Base-by-base conservation (phyloP, 108 stramenopile species). In the Cylindrotheca closterium region DNA sequence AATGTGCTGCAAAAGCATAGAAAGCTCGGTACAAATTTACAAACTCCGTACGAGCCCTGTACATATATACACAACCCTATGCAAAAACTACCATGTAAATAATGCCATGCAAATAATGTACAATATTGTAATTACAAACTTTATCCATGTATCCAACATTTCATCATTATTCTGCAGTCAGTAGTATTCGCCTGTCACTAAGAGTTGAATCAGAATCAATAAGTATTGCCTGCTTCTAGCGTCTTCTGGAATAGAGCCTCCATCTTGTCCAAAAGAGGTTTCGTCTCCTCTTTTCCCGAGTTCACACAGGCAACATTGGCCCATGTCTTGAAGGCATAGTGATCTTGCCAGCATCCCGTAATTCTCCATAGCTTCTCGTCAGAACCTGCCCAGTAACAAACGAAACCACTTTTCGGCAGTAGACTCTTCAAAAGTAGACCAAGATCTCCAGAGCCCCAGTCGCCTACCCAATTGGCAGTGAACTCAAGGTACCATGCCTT, bases 291-390 rank as follows among this genome's bases (percentile, higher is more conserved):
- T 3, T 47, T 23, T 23, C 17, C n/a, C 1, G 21, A 18, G 25
- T 84, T 77, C 10, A 78, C 83, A 67, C 86, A 88, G 15, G 78
- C 81, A 1, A 88, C 66, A 59, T 80, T 78, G 2, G 83, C 77
- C 86, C 86, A 88, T n/a, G 25, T 42, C 24, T 63, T 60, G 3
- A 71, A 23, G 47, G 52, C 72, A 67, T 82, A 88, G 46, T 78
- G 59, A 0, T 68, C 65, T 48, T 67, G 69, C 70, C 70, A 80
- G 60, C 81, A 82, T 23, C 32, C 64, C 12, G 81, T 75, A 30
- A 82, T 74, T 22, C 77, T 58, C 81, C 81, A 82, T 25, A 82
- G 42, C 37, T 71, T 53, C 18, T 51, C 64, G 46, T 67, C 54
- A 17, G 3, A 55, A 17, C 80, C 80, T 53, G 67, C 55, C 68